Conservation (phyloP, 495 filamentous ascomycete genomes). For the Amorphotheca resinae region DNA sequence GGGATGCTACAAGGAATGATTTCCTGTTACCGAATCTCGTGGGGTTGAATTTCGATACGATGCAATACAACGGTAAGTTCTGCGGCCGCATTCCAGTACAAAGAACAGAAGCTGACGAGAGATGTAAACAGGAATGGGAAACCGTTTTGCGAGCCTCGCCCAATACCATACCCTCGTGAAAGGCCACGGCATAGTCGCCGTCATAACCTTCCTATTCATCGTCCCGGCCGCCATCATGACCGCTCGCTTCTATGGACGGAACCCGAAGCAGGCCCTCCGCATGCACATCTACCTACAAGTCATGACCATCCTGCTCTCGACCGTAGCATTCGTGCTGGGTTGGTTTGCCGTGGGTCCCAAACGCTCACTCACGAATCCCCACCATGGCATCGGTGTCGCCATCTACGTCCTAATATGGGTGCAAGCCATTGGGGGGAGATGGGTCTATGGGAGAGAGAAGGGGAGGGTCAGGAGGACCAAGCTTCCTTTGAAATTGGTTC, state of each 20-base stretch:
- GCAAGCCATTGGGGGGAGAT: slow-evolving; percentile 66
- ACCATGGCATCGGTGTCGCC: slow-evolving; percentile 85
- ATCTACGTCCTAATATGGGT: slow-evolving; percentile 76
- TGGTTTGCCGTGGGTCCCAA: slow-evolving; percentile 66
- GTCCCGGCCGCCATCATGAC: slow-evolving; percentile 68
- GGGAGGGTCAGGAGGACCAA: slow-evolving; percentile 41
- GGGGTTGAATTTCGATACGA: slow-evolving; percentile 86
- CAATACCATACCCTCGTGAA: slow-evolving; percentile 70
- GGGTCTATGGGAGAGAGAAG: slow-evolving; percentile 51
- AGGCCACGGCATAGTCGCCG: slow-evolving; percentile 74
- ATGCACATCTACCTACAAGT: slow-evolving; percentile 81
- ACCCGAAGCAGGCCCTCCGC: slow-evolving; percentile 53
- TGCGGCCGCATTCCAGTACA: background rate
- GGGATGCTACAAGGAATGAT: slow-evolving; percentile 71
- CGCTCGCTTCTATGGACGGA: slow-evolving; percentile 55
- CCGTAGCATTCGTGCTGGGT: slow-evolving; percentile 63
- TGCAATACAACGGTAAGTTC: slow-evolving; percentile 81
- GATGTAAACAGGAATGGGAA: slow-evolving; percentile 60
- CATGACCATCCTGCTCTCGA: slow-evolving; percentile 58
- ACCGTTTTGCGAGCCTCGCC: slow-evolving; percentile 63
- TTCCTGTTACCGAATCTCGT: slow-evolving; percentile 81
- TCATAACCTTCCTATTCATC: slow-evolving; percentile 77
- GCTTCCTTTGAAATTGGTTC: slow-evolving; percentile 50
- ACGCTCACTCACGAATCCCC: slow-evolving; percentile 80
- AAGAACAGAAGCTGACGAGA: background rate